Evolutionary conservation across 805 yeast species (phyloP).

Genomic region (Ogataea salicorniae): DNA sequence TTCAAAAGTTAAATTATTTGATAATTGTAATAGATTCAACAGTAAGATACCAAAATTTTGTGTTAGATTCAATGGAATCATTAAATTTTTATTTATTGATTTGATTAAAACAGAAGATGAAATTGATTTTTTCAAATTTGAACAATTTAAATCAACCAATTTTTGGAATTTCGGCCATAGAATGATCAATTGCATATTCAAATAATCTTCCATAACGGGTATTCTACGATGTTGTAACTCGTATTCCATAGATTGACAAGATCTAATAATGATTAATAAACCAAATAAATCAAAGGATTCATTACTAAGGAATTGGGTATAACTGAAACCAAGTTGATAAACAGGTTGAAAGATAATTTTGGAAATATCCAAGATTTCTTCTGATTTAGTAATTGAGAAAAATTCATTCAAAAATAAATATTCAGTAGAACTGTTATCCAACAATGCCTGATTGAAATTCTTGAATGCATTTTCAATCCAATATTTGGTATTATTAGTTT

Average conservation of each 20-base stretch:
- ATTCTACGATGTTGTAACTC: slow-evolving; percentile 65
- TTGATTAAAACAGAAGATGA: slow-evolving; percentile 36
- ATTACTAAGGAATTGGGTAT: slow-evolving; percentile 37
- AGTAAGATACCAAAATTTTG: slow-evolving; percentile 74
- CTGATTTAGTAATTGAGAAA: slow-evolving; percentile 47
- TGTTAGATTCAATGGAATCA: slow-evolving; percentile 59
- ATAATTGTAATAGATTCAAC: slow-evolving; percentile 62
- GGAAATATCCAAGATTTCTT: slow-evolving; percentile 42
- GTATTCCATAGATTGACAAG: slow-evolving; percentile 59
- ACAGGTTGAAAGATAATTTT: slow-evolving; percentile 48
- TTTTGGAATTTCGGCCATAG: slow-evolving; percentile 87
- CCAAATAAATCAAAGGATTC: slow-evolving; percentile 71
- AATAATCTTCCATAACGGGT: slow-evolving; percentile 67
- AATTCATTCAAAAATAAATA: slow-evolving; percentile 68
- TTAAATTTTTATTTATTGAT: slow-evolving; percentile 24
- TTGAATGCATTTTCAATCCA: slow-evolving; percentile 72
- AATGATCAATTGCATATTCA: slow-evolving; percentile 56
- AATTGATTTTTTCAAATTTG: slow-evolving; percentile 50
- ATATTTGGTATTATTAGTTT: slow-evolving; percentile 53
- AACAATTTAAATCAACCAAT: slow-evolving; percentile 73
- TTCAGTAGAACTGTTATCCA: slow-evolving; percentile 76
- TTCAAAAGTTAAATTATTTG: slow-evolving; percentile 27
- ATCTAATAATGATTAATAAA: slow-evolving; percentile 64
- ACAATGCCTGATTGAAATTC: slow-evolving; percentile 64
- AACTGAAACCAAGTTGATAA: slow-evolving; percentile 43